A percentile compares a stretch with the other conserved stretches of the same genome.
phyloP scores from a whole-genome alignment of 225 moss, liverwort and hornwort genomes.

The Straminergon stramineum region DNA sequence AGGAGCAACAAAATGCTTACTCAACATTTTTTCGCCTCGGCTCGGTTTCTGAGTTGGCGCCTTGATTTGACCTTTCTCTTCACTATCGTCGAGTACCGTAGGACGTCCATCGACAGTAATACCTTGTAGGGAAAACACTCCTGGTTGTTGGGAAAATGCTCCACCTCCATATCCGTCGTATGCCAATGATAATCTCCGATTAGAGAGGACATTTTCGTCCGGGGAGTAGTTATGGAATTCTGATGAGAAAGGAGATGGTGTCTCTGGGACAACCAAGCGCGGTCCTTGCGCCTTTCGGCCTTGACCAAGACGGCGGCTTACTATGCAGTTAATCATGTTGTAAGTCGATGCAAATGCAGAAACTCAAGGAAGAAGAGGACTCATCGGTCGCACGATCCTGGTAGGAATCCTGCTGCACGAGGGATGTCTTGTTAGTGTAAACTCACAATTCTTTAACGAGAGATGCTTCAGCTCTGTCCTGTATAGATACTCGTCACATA shows the following conservation, averaged over 20 bases:
- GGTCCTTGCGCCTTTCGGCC: slow-evolving; percentile 31
- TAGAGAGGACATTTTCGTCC: slow-evolving; percentile 30
- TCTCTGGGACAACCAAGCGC: slow-evolving; percentile 33
- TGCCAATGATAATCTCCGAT: slow-evolving; percentile 21
- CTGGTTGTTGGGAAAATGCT: slow-evolving; percentile 32
- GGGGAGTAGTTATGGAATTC: slow-evolving; percentile 17
- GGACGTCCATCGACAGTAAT: slow-evolving; percentile 47
- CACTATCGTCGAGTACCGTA: slow-evolving; percentile 16
- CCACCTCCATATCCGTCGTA: slow-evolving; percentile 15
- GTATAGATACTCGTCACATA: neutral
- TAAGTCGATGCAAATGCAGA: neutral
- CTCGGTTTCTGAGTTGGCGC: slow-evolving; percentile 1
- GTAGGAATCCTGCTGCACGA: neutral
- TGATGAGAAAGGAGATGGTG: slow-evolving; percentile 15
- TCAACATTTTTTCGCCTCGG: slow-evolving; percentile 33
- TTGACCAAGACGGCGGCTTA: slow-evolving; percentile 38
- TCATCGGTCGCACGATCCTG: slow-evolving; percentile 11
- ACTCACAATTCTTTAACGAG: neutral
- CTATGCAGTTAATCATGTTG: slow-evolving; percentile 48
- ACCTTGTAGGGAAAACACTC: slow-evolving; percentile 47
- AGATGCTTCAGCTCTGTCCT: neutral
- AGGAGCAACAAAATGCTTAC: slow-evolving; percentile 40
- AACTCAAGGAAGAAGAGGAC: neutral
- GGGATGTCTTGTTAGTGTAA: neutral
- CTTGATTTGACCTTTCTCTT: neutral